A percentile compares a stretch with the other conserved stretches of the same genome.
Conservation (phyloP, 805 yeast species). For the Wickerhamomyces subpelliculosus region DNA sequence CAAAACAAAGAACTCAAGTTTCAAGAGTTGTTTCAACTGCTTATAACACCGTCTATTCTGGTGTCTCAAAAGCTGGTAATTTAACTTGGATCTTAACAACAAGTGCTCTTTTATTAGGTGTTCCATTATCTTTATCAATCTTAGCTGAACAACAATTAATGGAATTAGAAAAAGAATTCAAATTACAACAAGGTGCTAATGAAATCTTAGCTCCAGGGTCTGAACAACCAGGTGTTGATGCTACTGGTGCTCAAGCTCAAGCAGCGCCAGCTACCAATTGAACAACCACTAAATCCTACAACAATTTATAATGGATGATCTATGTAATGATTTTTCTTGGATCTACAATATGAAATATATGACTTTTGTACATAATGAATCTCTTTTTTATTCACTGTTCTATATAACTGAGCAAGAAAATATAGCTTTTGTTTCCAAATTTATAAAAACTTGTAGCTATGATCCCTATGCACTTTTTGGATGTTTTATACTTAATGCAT, state of each 20-base stretch:
- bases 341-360: not conserved
- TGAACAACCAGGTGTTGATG: slow-evolving; percentile 31
- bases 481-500: slow-evolving; percentile 78
- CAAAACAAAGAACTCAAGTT: slow-evolving; percentile 63
- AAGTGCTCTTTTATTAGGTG: slow-evolving; percentile 79
- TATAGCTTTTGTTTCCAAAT: too few species aligned
- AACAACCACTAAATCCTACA: not conserved
- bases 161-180: slow-evolving; percentile 90
- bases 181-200: slow-evolving; percentile 70
- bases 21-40: slow-evolving; percentile 24
- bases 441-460: not conserved
- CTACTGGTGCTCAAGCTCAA: too few species aligned
- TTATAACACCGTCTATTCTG: slow-evolving; percentile 35
- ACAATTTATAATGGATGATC: not conserved
- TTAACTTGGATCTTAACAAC: slow-evolving; percentile 84
- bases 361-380: slow-evolving; percentile 1
- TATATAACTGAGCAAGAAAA: not conserved
- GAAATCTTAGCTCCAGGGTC: slow-evolving; percentile 69
- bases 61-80: slow-evolving; percentile 59
- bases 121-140: slow-evolving; percentile 85
- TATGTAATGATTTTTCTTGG: not conserved
- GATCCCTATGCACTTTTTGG: slow-evolving; percentile 38
- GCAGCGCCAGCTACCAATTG: slow-evolving; percentile 16
- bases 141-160: slow-evolving; percentile 88
- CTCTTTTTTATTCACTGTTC: not conserved